A percentile compares a stretch with the other conserved stretches of the same genome.
Evolutionary conservation across 2,329 filamentous ascomycete species (phyloP).

Genomic region (Alternaria tenuissima): DNA sequence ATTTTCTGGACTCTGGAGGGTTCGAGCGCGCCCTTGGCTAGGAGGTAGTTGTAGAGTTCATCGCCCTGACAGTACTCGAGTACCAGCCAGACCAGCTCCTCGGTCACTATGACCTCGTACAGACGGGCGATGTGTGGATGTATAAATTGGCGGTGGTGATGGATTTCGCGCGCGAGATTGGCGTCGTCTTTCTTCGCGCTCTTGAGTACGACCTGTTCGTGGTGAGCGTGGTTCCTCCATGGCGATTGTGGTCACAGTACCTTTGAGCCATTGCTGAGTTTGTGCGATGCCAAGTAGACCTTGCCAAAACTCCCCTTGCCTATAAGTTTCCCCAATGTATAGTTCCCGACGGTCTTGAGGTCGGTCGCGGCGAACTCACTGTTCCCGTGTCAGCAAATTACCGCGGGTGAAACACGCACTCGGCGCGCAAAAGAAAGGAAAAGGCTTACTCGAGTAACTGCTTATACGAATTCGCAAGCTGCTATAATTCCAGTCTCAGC

Average conservation of each 20-base stretch:
- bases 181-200: constrained; percentile 95
- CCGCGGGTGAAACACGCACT: constrained; percentile 7
- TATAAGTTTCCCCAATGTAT: constrained; percentile 87
- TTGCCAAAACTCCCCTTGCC: constrained; percentile 99
- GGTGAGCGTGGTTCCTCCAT: constrained; percentile 21
- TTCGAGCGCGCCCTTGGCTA: constrained; percentile 83
- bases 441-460: constrained; percentile 85
- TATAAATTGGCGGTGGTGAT: constrained; percentile 96
- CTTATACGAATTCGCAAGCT: constrained; percentile 98
- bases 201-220: constrained; percentile 89
- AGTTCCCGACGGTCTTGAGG: constrained; percentile 92
- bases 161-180: constrained; percentile 96
- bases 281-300: constrained; percentile 94
- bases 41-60: constrained; percentile 95
- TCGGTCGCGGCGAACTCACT: constrained; percentile 96
- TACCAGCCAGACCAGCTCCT: constrained; percentile 93
- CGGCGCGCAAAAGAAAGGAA: constrained; percentile 9
- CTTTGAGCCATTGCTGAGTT: constrained; percentile 98
- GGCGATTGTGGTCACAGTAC: constrained; percentile 56
- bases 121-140: constrained; percentile 96
- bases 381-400: constrained; percentile 33
- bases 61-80: constrained; percentile 96
- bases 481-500: constrained; percentile 28
- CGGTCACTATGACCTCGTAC: constrained; percentile 98
- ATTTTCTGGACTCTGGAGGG: constrained; percentile 91